These are phyloP conservation scores for Moelleriella libera DNA, from an alignment of 2,329 filamentous ascomycete genomes.

Conservation along the genomic window DNA sequence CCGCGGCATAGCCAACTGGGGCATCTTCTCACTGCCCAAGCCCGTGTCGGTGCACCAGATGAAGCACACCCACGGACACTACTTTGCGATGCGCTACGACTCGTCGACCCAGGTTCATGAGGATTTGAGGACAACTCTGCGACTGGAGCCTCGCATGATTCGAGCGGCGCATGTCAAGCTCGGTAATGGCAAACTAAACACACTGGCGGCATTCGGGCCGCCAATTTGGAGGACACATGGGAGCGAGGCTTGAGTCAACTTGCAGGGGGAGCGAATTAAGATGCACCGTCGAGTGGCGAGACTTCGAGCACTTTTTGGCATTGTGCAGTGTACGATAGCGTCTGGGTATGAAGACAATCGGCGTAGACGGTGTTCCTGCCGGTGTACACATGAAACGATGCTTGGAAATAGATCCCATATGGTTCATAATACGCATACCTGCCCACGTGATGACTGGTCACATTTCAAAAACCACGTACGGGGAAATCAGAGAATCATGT, in stretches of 20 bases:
- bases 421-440: too few relatives aligned
- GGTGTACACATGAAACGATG: too few relatives aligned
- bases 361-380: too few relatives aligned
- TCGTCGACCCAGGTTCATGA: conserved; percentile 58
- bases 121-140: conserved; percentile 59
- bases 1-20: conserved; percentile 91
- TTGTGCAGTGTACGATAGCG: background rate
- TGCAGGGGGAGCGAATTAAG: background rate
- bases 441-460: too few relatives aligned
- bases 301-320: background rate
- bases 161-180: conserved; percentile 78
- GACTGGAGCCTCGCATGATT: conserved; percentile 81
- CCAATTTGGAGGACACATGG: conserved; percentile 31
- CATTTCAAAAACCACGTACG: too few relatives aligned
- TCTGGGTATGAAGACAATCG: background rate
- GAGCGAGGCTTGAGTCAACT: conserved; percentile 14
- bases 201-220: conserved; percentile 32
- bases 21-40: conserved; percentile 73
- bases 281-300: background rate
- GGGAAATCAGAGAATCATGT: too few relatives aligned
- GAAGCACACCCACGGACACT: conserved; percentile 74
- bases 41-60: conserved; percentile 69
- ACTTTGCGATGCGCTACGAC: conserved; percentile 98
- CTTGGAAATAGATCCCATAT: too few relatives aligned
- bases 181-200: conserved; percentile 46